These are phyloP conservation scores for Nicotiana undulata DNA, from an alignment of 257 asterid genomes.

Conservation along the genomic window DNA sequence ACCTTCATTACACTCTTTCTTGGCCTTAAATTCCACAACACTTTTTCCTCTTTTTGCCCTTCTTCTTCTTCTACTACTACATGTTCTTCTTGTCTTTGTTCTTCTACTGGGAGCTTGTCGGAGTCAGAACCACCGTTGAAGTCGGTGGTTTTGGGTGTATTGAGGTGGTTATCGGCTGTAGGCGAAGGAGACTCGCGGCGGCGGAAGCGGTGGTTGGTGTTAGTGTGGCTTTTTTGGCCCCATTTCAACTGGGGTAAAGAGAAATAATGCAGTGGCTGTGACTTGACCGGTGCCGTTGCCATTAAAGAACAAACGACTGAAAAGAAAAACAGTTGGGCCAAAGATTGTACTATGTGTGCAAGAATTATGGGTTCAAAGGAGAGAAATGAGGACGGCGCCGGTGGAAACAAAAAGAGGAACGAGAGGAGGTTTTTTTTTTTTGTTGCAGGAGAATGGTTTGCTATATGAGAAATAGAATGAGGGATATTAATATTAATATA, in stretches of 20 bases:
- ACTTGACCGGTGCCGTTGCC: constrained; percentile 72
- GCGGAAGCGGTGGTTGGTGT: constrained; percentile 43
- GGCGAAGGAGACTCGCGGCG: constrained; percentile 52
- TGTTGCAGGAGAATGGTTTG: background rate
- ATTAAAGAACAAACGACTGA: constrained; percentile 19
- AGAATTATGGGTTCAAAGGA: background rate
- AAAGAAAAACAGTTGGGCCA: background rate
- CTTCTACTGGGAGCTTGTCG: background rate
- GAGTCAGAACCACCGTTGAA: background rate
- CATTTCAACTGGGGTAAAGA: constrained; percentile 58
- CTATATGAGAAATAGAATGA: background rate
- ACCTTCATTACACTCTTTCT: constrained; percentile 37
- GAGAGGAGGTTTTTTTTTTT: too few relatives aligned
- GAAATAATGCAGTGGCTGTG: constrained; percentile 82
- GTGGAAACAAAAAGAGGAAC: background rate
- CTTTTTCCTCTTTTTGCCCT: background rate
- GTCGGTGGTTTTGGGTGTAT: background rate
- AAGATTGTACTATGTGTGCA: background rate
- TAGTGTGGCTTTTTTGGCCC: constrained; percentile 54
- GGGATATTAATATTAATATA: background rate
- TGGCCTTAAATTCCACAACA: constrained; percentile 63
- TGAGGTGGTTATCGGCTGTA: constrained; percentile 14
- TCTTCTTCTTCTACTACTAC: background rate
- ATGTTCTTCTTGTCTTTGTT: background rate
- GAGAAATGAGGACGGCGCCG: background rate